These are phyloP conservation scores for Xylaria curta DNA, from an alignment of 495 filamentous ascomycete species.

Conservation along the genomic window DNA sequence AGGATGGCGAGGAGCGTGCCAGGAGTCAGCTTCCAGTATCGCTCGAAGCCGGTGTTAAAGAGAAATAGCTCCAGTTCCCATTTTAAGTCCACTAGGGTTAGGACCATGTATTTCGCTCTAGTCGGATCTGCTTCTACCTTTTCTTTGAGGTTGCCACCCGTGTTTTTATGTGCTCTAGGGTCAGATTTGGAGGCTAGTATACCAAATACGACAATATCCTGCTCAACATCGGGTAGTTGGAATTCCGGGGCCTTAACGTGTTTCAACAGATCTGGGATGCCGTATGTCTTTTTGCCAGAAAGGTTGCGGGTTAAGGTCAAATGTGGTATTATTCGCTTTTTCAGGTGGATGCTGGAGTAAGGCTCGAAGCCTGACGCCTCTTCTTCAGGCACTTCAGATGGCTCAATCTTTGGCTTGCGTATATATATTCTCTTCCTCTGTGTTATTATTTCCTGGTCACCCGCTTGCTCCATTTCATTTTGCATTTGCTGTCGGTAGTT, in stretches of 20 bases:
- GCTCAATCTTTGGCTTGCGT: conserved; percentile 25
- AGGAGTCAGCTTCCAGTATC: conserved; percentile 86
- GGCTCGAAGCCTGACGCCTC: conserved; percentile 71
- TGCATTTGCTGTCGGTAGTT: conserved; percentile 44
- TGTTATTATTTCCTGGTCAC: conserved; percentile 29
- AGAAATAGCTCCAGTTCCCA: conserved; percentile 93
- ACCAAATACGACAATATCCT: conserved; percentile 85
- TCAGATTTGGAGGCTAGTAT: conserved; percentile 87
- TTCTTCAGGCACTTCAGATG: conserved; percentile 43
- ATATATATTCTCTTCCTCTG: conserved; percentile 28
- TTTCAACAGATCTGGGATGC: conserved; percentile 82
- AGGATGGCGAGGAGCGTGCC: conserved; percentile 90
- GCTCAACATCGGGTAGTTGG: conserved; percentile 80
- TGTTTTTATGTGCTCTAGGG: conserved; percentile 71
- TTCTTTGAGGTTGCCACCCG: conserved; percentile 44
- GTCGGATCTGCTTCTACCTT: conserved; percentile 50
- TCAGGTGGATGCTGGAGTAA: conserved; percentile 84
- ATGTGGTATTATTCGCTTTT: conserved; percentile 86
- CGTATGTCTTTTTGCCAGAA: conserved; percentile 73
- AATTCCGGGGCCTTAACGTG: conserved; percentile 84
- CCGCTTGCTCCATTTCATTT: conserved; percentile 26
- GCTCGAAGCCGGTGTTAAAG: conserved; percentile 87
- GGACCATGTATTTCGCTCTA: conserved; percentile 85
- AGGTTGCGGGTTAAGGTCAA: conserved; percentile 75
- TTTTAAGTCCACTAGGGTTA: conserved; percentile 84